phyloP scores from a whole-genome alignment of 2,329 filamentous ascomycete genomes.

The Aureobasidium sp. region DNA sequence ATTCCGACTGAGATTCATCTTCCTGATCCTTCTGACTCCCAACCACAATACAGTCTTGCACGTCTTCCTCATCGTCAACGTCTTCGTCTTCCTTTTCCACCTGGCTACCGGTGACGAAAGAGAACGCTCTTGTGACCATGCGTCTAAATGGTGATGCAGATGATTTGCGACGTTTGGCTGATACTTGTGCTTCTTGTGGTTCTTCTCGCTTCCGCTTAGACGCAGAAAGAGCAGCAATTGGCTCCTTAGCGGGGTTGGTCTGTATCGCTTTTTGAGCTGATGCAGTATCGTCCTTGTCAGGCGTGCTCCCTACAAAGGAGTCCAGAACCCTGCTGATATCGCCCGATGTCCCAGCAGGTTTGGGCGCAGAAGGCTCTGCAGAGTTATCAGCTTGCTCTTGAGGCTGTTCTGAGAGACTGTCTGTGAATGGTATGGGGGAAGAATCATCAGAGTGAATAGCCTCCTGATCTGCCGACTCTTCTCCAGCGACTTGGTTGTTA shows the following conservation, averaged over 20 bases:
- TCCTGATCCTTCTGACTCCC: slow-evolving; percentile 20
- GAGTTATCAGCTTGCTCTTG: neutral
- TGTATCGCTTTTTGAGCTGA: neutral
- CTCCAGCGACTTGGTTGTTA: neutral
- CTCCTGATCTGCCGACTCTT: neutral
- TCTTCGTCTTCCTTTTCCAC: neutral
- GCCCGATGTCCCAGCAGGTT: slow-evolving; percentile 19
- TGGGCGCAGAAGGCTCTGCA: neutral
- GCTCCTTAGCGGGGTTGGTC: neutral
- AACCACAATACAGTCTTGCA: slow-evolving; percentile 36
- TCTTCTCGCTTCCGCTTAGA: slow-evolving; percentile 5
- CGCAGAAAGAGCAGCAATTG: neutral
- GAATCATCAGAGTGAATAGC: neutral
- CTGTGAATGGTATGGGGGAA: slow-evolving; percentile 7
- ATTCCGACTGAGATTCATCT: slow-evolving; percentile 11
- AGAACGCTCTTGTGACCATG: slow-evolving; percentile 15
- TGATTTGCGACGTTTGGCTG: slow-evolving; percentile 22
- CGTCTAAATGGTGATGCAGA: slow-evolving; percentile 24
- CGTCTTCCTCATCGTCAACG: slow-evolving; percentile 23
- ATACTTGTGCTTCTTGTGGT: neutral
- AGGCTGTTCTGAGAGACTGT: neutral
- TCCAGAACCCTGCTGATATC: slow-evolving; percentile 29
- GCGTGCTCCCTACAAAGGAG: slow-evolving; percentile 26
- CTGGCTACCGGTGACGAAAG: slow-evolving; percentile 19
- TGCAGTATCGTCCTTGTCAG: slow-evolving; percentile 1